Conservation (phyloP, 495 filamentous ascomycete species). For the Neurospora sp. region DNA sequence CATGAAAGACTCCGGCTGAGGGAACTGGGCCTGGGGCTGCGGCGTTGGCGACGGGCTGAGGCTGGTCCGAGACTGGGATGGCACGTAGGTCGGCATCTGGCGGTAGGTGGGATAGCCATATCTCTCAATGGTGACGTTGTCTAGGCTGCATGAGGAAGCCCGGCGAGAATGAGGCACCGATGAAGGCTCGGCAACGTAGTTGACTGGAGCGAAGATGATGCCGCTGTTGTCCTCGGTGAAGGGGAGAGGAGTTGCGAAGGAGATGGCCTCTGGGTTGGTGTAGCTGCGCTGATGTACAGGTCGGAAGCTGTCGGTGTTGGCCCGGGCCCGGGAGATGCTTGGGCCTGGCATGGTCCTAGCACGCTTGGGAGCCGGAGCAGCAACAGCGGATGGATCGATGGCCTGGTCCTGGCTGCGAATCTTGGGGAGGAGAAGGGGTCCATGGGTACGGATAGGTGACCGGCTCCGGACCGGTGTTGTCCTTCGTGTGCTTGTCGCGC, state of each 20-base stretch:
- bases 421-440: slow-evolving; percentile 75
- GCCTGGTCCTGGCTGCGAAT: slow-evolving; percentile 78
- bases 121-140: slow-evolving; percentile 53
- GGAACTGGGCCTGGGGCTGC: slow-evolving; percentile 23
- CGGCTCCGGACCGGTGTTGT: slow-evolving; percentile 61
- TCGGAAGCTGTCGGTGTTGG: slow-evolving; percentile 27
- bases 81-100: slow-evolving; percentile 59
- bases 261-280: slow-evolving; percentile 53
- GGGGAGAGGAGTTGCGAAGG: slow-evolving; percentile 38
- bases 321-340: slow-evolving; percentile 7
- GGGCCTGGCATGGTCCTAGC: slow-evolving; percentile 24
- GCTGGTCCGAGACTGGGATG: slow-evolving; percentile 28
- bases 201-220: slow-evolving; percentile 57
- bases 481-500: slow-evolving; percentile 44
- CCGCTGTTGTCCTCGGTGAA: slow-evolving; percentile 25
- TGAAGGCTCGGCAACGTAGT: slow-evolving; percentile 39
- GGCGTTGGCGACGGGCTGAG: slow-evolving; percentile 20
- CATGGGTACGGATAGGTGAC: slow-evolving; percentile 62
- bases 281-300: slow-evolving; percentile 52
- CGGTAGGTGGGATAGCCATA: slow-evolving; percentile 77
- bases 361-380: slow-evolving; percentile 29
- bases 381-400: slow-evolving; percentile 30
- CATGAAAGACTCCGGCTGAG: slow-evolving; percentile 33
- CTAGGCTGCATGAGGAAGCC: slow-evolving; percentile 58
- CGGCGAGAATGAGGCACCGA: slow-evolving; percentile 46